A percentile compares a stretch with the other conserved stretches of the same genome.
phyloP scores from a whole-genome alignment of 2,329 filamentous ascomycete genomes.

The Blastomyces silverae region DNA sequence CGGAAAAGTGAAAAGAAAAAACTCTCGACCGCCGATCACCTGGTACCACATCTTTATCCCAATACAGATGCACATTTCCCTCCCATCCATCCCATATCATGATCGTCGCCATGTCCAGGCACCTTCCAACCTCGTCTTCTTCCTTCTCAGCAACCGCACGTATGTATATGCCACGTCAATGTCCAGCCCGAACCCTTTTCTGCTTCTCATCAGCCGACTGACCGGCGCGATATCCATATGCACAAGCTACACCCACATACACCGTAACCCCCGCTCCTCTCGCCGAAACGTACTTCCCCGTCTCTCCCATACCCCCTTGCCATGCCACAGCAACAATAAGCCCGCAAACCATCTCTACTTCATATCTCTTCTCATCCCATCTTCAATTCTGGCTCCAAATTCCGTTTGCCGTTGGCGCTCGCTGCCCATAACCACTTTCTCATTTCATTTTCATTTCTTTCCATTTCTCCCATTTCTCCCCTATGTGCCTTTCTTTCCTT shows the following conservation, averaged over 20 bases:
- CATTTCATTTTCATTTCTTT: background rate
- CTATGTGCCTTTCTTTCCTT: slow-evolving; percentile 5
- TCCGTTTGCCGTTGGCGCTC: too few species aligned
- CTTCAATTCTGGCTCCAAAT: background rate
- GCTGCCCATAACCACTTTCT: too few species aligned
- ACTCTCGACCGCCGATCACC: background rate
- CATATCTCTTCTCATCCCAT: background rate
- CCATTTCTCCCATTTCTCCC: background rate
- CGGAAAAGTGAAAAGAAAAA: background rate
- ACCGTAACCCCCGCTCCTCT: background rate
- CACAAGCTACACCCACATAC: background rate
- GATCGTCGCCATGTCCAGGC: background rate
- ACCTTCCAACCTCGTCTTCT: background rate
- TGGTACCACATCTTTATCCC: background rate
- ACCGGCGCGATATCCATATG: background rate
- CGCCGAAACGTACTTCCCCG: background rate
- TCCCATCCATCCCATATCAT: background rate
- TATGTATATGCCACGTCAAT: background rate
- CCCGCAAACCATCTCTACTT: background rate
- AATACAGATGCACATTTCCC: background rate
- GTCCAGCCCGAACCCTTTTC: background rate
- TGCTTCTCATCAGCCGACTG: background rate
- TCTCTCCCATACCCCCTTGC: background rate
- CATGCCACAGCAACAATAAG: background rate
- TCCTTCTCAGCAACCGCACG: background rate